phyloP scores from a whole-genome alignment of 805 yeast genomes.

The Wickerhamomyces hampshirensis region DNA sequence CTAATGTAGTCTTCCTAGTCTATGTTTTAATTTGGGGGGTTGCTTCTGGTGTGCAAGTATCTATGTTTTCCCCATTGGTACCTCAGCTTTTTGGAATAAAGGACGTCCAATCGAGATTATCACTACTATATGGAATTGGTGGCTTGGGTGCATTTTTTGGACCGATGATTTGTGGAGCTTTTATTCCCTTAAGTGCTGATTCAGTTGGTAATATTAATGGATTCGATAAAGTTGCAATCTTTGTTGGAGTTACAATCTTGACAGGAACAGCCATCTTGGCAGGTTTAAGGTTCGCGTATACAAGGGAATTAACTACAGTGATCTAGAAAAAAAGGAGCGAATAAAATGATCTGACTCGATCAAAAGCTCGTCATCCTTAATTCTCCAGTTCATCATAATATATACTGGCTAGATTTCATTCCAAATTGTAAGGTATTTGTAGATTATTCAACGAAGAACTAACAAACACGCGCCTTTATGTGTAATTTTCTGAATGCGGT shows the following conservation, averaged over 20 bases:
- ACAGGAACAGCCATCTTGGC: conserved; percentile 6
- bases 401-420: too few relatives aligned
- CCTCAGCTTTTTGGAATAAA: conserved; percentile 27
- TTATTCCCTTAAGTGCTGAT: conserved; percentile 20
- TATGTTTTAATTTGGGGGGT: conserved; percentile 31
- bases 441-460: too few relatives aligned
- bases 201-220: conserved; percentile 15
- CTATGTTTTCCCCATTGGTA: conserved; percentile 28
- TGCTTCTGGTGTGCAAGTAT: conserved; percentile 30
- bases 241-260: conserved; percentile 27
- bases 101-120: conserved; percentile 28
- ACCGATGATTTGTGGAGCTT: conserved; percentile 31
- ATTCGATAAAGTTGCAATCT: conserved; percentile 27
- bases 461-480: not conserved
- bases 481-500: not conserved
- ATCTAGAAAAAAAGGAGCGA: not conserved
- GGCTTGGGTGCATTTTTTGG: conserved; percentile 30
- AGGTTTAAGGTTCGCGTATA: not conserved
- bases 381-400: too few relatives aligned
- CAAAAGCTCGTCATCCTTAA: too few relatives aligned
- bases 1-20: conserved; percentile 23
- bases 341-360: too few relatives aligned
- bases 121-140: conserved; percentile 25
- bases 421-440: too few relatives aligned
- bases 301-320: not conserved